Evolutionary conservation across 768 basidiomycete genomes (phyloP).

Genomic region (Lactarius indigo): DNA sequence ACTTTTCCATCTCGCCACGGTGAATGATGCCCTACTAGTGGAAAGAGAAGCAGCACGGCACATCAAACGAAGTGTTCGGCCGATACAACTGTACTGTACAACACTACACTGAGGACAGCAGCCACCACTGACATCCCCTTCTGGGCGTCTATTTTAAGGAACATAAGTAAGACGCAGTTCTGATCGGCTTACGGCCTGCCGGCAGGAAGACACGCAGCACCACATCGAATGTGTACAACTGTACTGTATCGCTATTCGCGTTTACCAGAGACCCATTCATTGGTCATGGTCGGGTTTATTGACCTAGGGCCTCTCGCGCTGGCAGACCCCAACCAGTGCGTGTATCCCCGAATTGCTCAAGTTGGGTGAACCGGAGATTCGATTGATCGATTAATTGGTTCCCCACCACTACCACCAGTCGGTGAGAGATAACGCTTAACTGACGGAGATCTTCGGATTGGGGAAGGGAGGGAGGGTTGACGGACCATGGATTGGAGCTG

Average conservation of each 20-base stretch:
- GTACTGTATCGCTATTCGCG: no score
- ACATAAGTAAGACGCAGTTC: background rate
- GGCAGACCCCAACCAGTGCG: background rate
- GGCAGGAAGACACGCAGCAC: no score
- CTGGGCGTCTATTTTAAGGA: background rate
- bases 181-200: background rate
- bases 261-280: no score
- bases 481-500: background rate
- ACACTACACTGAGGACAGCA: background rate
- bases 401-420: background rate
- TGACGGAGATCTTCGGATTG: background rate
- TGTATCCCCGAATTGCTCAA: background rate
- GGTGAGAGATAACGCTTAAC: background rate
- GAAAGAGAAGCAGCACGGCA: background rate
- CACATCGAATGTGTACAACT: no score
- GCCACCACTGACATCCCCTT: background rate
- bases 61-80: background rate
- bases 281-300: background rate
- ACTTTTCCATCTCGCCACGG: background rate
- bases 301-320: background rate
- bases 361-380: background rate
- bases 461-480: background rate
- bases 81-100: no score
- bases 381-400: background rate
- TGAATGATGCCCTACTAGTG: background rate